Evolutionary conservation across 805 yeast species (phyloP).

Genomic region (Candida berthetii): DNA sequence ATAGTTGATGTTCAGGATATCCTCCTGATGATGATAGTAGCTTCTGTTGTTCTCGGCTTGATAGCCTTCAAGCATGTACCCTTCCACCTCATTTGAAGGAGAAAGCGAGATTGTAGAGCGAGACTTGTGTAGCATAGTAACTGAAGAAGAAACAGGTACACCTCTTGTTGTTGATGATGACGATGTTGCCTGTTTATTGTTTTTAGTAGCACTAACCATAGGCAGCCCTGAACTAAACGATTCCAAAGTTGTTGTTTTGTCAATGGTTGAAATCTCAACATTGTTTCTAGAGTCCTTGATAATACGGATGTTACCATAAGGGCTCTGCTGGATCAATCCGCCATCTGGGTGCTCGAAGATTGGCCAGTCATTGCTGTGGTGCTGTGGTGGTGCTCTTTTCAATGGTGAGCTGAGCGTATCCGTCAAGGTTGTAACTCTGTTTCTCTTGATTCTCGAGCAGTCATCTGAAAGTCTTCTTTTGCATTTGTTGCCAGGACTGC

Average conservation of each 20-base stretch:
- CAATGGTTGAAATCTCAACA: slow-evolving; percentile 13
- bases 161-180: too few relatives aligned
- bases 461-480: slow-evolving; percentile 28
- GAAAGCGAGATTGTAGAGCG: slow-evolving; percentile 3
- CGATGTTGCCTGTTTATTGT: too few relatives aligned
- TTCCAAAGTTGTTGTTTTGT: slow-evolving; percentile 8
- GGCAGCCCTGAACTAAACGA: slow-evolving; percentile 3
- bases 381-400: background rate
- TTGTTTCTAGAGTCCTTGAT: slow-evolving; percentile 10
- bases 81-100: slow-evolving; percentile 18
- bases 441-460: slow-evolving; percentile 23
- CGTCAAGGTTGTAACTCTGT: slow-evolving; percentile 6
- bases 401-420: background rate
- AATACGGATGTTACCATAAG: slow-evolving; percentile 17
- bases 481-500: background rate
- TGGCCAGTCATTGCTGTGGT: slow-evolving; percentile 13
- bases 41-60: slow-evolving; percentile 13
- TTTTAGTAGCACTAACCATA: background rate
- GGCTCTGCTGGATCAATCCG: slow-evolving; percentile 17
- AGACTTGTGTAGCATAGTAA: background rate
- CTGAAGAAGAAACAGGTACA: background rate
- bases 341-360: slow-evolving; percentile 17
- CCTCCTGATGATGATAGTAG: slow-evolving; percentile 16
- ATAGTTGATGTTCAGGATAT: slow-evolving; percentile 18
- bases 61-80: slow-evolving; percentile 21